These are phyloP conservation scores for Trichoderma harzianum DNA, from an alignment of 2,329 filamentous ascomycete species.

Conservation along the genomic window DNA sequence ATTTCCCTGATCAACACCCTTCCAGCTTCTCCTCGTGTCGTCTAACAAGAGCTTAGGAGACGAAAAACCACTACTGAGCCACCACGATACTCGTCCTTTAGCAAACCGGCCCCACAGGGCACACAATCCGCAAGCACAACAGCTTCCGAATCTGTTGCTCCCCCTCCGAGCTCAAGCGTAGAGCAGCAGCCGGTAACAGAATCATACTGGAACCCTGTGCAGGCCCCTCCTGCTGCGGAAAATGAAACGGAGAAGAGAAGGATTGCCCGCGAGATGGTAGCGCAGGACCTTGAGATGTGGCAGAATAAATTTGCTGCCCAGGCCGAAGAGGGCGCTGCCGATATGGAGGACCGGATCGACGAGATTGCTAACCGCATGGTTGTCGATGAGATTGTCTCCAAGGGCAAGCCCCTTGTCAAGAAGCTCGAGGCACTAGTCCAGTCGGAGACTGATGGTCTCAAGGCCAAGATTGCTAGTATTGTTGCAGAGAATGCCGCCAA, in stretches of 20 bases:
- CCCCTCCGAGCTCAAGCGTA: conserved; percentile 28
- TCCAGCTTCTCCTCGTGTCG: neutral
- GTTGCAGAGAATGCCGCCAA: conserved; percentile 49
- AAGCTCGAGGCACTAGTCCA: conserved; percentile 67
- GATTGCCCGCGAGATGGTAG: conserved; percentile 63
- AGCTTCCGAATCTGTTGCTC: conserved; percentile 18
- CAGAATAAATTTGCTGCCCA: conserved; percentile 83
- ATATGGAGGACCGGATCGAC: conserved; percentile 68
- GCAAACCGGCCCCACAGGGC: conserved; percentile 34
- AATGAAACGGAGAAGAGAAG: conserved; percentile 54
- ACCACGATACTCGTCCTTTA: conserved; percentile 32
- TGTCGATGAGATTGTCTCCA: conserved; percentile 59
- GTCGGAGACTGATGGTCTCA: conserved; percentile 62
- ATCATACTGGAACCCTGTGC: conserved; percentile 35
- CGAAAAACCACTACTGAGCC: conserved; percentile 22
- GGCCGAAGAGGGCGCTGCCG: conserved; percentile 71
- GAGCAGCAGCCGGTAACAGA: conserved; percentile 23
- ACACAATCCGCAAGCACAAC: conserved; percentile 33
- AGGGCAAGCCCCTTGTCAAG: conserved; percentile 63
- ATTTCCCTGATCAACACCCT: too few species aligned
- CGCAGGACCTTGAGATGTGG: conserved; percentile 78
- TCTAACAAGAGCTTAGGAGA: conserved; percentile 20
- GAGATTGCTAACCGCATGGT: conserved; percentile 57
- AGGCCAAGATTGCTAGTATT: conserved; percentile 62
- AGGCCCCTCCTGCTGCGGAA: conserved; percentile 44